Percentiles rank a stretch among this genome's conserved stretches.
Evolutionary conservation across 2,329 filamentous ascomycete species (phyloP).

Genomic region (Fusarium euwallaceae): DNA sequence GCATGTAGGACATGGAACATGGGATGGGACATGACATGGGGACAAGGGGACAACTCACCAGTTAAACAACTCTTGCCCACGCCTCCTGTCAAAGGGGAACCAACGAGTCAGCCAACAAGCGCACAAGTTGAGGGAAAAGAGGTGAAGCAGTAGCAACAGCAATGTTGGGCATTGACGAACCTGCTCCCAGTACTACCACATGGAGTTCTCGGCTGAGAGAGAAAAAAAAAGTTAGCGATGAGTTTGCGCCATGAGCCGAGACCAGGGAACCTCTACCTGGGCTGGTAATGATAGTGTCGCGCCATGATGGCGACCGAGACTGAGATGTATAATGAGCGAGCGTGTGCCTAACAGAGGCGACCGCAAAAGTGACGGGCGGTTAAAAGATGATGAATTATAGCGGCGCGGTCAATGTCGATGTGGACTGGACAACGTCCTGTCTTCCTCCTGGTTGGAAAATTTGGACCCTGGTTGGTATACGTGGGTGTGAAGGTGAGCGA

Average conservation of each 20-base stretch:
- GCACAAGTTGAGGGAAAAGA: conserved; percentile 21
- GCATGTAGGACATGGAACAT: conserved; percentile 20
- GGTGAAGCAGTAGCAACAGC: neutral
- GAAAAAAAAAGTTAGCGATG: conserved; percentile 31
- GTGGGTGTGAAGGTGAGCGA: conserved; percentile 4
- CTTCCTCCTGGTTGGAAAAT: conserved; percentile 29
- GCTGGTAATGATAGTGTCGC: conserved; percentile 47
- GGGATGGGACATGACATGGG: neutral
- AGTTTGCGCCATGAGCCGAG: neutral
- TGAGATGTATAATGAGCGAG: conserved; percentile 19
- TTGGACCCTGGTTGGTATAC: conserved; percentile 9
- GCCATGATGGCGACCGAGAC: conserved; percentile 41
- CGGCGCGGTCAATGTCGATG: conserved; percentile 6
- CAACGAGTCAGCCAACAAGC: conserved; percentile 49
- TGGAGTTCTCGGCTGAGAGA: conserved; percentile 78
- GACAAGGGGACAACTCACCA: conserved; percentile 65
- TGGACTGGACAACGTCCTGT: conserved; percentile 3
- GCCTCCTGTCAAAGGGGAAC: conserved; percentile 69
- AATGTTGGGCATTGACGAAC: conserved; percentile 60
- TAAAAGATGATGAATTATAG: neutral
- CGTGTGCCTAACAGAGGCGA: conserved; percentile 19
- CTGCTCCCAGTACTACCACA: conserved; percentile 85
- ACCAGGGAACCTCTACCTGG: conserved; percentile 36
- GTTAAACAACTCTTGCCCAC: conserved; percentile 95
- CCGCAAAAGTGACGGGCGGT: neutral